Evolutionary conservation across 805 yeast species (phyloP), one percentile per base, ranked within the genome.

Genomic region (Pichia scutulata): DNA sequence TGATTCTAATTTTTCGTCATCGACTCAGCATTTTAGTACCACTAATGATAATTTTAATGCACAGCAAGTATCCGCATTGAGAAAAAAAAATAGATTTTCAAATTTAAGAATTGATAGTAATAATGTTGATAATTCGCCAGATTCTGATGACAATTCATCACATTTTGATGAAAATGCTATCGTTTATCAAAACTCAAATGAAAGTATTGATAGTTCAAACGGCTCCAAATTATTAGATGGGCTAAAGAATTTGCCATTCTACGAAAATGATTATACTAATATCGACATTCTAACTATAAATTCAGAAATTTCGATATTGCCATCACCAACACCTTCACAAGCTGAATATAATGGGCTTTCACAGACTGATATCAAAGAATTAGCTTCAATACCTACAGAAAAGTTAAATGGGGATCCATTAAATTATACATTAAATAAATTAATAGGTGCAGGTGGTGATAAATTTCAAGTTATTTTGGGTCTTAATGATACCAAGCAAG

Each of bases 351-450:
- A 76, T 18, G 81, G 81, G 14, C 69, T 76, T 46, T 70, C 77
- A 28, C 67, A 72, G n/a, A 77, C 75, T 4, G 84, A 81, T 2
- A 81, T 86, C 43, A 85, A 84, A 41, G 88, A 83, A 59, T 73
- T 89, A 44, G 95, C 95, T 1, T 85, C 86, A 7, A 80, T 90
- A 46, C 92, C 97, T 0, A 97, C 92, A 63, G 89, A 84, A 44
- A 74, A 82, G 0, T 70, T 77, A 41, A 78, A 74, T 26, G 79
- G 75, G 18, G 86, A 88, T 65, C 96, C 96, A 0, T 71, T 89
- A 14, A 76, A 74, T 47, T 79, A 81, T 44, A 89, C 98, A 0
- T 70, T 90, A 57, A 72, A 72, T 67, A 90, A 86, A 66, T 70
- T 92, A 28, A 95, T 87, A 66, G 98, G 96, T 1, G 78, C 72